A percentile compares a stretch with the other conserved stretches of the same genome.
These are phyloP conservation scores for Candida tammaniensis DNA, from an alignment of 805 yeast genomes.

Conservation along the genomic window DNA sequence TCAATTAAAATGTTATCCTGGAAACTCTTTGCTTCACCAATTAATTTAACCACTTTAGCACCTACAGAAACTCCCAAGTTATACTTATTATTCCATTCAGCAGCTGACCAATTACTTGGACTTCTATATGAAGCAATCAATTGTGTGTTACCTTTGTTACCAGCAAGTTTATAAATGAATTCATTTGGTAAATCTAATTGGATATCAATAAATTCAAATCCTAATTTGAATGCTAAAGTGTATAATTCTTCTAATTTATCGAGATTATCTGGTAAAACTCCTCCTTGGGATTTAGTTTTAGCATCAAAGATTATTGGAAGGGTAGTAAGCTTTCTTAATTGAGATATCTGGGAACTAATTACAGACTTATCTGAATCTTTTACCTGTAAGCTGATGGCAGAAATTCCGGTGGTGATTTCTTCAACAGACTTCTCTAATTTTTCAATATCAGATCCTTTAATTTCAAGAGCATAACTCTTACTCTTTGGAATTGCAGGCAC, in stretches of 20 bases:
- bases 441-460: conserved; percentile 63
- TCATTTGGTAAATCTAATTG: conserved; percentile 67
- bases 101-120: conserved; percentile 56
- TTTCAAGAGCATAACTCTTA: conserved; percentile 68
- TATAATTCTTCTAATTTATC: conserved; percentile 50
- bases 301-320: conserved; percentile 82
- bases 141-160: conserved; percentile 57
- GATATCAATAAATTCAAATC: conserved; percentile 77
- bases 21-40: conserved; percentile 66
- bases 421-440: conserved; percentile 45
- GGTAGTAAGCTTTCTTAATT: conserved; percentile 58
- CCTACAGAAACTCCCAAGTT: conserved; percentile 61
- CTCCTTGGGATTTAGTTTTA: conserved; percentile 80
- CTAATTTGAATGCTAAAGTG: conserved; percentile 66
- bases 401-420: conserved; percentile 62
- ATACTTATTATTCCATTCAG: conserved; percentile 74
- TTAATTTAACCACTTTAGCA: conserved; percentile 78
- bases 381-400: conserved; percentile 76
- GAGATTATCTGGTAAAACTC: conserved; percentile 62
- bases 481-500: conserved; percentile 36
- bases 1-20: conserved; percentile 73
- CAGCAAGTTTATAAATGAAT: conserved; percentile 50
- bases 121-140: conserved; percentile 76
- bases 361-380: conserved; percentile 47
- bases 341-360: conserved; percentile 72